A percentile compares a stretch with the other conserved stretches of the same genome.
Evolutionary conservation across 2,329 filamentous ascomycete genomes (phyloP).

Genomic region (Xylariomycetidae sp.): DNA sequence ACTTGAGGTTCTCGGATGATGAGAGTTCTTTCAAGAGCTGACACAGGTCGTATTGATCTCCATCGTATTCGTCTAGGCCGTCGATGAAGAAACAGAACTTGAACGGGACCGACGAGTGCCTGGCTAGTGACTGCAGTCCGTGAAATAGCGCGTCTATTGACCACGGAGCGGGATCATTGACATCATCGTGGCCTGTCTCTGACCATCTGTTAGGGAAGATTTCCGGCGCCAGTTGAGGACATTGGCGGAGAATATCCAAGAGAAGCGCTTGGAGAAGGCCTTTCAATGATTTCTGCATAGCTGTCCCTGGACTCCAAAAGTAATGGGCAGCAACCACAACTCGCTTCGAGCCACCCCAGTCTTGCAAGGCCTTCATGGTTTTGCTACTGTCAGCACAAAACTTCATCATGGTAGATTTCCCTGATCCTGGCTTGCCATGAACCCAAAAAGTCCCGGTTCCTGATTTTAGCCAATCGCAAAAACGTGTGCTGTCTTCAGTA

Average conservation of each 20-base stretch:
- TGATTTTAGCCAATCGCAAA: constrained; percentile 20
- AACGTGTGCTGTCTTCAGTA: neutral
- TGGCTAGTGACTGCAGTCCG: neutral
- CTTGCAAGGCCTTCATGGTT: neutral
- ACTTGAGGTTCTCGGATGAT: neutral
- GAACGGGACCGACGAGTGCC: neutral
- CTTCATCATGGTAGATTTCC: constrained; percentile 19
- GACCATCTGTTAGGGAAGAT: constrained; percentile 8
- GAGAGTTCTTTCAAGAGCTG: neutral
- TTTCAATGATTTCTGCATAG: constrained; percentile 5
- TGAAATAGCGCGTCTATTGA: neutral
- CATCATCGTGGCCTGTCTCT: neutral
- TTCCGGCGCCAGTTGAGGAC: neutral
- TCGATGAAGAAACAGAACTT: constrained; percentile 8
- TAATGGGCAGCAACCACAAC: constrained; percentile 3
- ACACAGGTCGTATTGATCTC: neutral
- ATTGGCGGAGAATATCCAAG: constrained; percentile 2
- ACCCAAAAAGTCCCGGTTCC: constrained; percentile 15
- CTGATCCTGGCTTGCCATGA: constrained; percentile 16
- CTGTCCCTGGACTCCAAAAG: constrained; percentile 7
- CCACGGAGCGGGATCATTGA: neutral
- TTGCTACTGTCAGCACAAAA: constrained; percentile 2
- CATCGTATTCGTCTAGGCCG: constrained; percentile 8
- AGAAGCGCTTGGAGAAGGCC: constrained; percentile 5
- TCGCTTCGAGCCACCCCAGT: neutral